phyloP scores from a whole-genome alignment of 805 yeast genomes.

The Metschnikowia gruessii region DNA sequence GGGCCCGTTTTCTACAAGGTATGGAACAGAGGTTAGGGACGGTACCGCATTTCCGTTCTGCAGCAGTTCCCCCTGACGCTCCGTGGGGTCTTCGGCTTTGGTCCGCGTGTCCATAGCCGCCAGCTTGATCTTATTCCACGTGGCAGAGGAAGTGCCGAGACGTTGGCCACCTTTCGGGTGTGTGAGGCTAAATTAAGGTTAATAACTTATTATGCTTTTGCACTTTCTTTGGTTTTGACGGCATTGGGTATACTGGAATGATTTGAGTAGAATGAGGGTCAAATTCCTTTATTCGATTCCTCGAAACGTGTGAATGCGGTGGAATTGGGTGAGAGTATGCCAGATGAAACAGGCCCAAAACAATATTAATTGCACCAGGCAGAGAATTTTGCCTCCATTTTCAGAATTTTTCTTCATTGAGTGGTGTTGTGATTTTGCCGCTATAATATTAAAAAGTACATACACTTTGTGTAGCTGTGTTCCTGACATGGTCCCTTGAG shows the following conservation, averaged over 20 bases:
- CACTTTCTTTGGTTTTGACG: not conserved
- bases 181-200: constrained; percentile 24
- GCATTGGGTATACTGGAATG: too few species aligned
- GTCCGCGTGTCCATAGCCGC: constrained; percentile 17
- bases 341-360: too few species aligned
- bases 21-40: constrained; percentile 2
- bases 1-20: constrained; percentile 28
- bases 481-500: constrained; percentile 7
- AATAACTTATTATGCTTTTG: constrained; percentile 3
- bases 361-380: too few species aligned
- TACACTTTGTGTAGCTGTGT: constrained; percentile 13
- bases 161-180: constrained; percentile 36
- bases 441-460: not conserved
- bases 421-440: too few species aligned
- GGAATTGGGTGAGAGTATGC: not conserved
- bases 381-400: too few species aligned
- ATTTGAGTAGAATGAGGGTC: too few species aligned
- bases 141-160: constrained; percentile 40
- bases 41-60: not conserved
- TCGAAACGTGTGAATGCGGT: not conserved
- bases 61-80: not conserved
- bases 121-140: constrained; percentile 42
- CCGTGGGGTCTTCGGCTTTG: not conserved
- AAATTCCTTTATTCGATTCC: not conserved
- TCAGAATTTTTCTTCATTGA: too few species aligned